Evolutionary conservation across 1,284 basidiomycete species (phyloP), one percentile per base, ranked within the genome.

Genomic region (Naganishia liquefaciens): DNA sequence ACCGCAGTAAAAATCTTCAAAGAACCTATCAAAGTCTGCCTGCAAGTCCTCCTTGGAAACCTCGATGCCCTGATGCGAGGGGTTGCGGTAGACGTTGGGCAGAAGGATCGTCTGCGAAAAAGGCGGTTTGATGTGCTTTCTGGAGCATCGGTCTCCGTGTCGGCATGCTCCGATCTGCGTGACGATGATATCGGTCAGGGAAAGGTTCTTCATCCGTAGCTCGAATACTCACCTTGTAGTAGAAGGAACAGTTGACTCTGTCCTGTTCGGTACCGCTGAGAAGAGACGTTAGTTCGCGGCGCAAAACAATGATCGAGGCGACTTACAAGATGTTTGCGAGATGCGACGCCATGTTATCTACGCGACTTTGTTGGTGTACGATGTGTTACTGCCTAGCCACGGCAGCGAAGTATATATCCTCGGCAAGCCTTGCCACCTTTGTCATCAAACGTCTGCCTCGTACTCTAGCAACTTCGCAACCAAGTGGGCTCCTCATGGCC

Each of bases 81-180:
- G 96, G 79, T 99, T 99, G 78, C 98, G 93, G 79, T 98, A 99
- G 55, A 99, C 93, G 75, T 99, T 99, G n/a, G 93, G 92, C 21
- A 99, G 85, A 25, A 99, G 84, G 47, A 99, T 93, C 2, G 96
- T 99, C 74, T 97, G 94, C 1, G 93, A 97, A 80, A 95, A 98
- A 2, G 92, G 89, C 1, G 96, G 96, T 73, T 90, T 88, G 78
- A 97, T 98, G 80, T 99, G 96, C 79, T 99, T 98, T 73, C 96
- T 70, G 15, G 78, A 79, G 68, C 78, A 77, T 60, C 78, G 70
- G 62, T 79, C 77, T 28, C 78, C 79, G 68, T 80, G 77, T 69
- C 77, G 64, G 64, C 77, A 78, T 17, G 79, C 77, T 40, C 76
- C 77, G 57, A 78, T 79, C 72, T 66, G 55, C 13, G 30, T 53